Evolutionary conservation across 2,329 filamentous ascomycete genomes (phyloP), one percentile per base, ranked within the genome.

Genomic region (Diplodia sapinea): DNA sequence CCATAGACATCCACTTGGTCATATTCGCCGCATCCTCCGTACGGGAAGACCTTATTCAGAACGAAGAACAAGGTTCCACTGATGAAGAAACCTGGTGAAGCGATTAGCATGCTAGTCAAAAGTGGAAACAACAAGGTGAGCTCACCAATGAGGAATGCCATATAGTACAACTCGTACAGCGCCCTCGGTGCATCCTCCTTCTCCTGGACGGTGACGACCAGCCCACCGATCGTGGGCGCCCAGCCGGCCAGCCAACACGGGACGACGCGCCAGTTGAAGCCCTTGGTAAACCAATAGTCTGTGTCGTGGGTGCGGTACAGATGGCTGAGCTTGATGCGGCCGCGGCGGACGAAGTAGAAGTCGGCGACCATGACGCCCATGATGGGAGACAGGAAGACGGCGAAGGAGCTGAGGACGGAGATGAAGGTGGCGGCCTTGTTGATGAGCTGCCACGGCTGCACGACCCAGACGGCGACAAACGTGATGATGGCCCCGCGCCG

Each of bases 101-200:
- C 31, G 11, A 13, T 62, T 12, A 54, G 65, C 17, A 47, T 69
- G 61, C 20, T 71, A 50, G 67, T 33, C 13, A 2, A 31, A 15
- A 47, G 3, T 5, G 5, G 20, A 1, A 29, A 11, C 9, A 12
- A 33, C 12, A n/a, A 11, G 7, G n/a, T 20, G 13, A 9, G 68
- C 74, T 70, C 57, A 75, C 82, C 82, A 17, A 82, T 75, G 13
- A 83, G 75, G 68, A 84, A 84, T 0, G 82, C 81, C 74, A 82
- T 80, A 67, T 81, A 83, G 70, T 84, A 84, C 20, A 84, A 70
- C 70, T 84, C 74, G n/a, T 78, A 78, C 43, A 83, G 69, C 3
- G 73, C 74, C 36, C 73, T 73, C 3, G 80, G 75, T 4, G 80
- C 79, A 65, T 73, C 67, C 70, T 77, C 75, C 20, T 33, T 62